phyloP scores from a whole-genome alignment of 805 yeast species.

The Sugiyamaella lignohabitans region DNA sequence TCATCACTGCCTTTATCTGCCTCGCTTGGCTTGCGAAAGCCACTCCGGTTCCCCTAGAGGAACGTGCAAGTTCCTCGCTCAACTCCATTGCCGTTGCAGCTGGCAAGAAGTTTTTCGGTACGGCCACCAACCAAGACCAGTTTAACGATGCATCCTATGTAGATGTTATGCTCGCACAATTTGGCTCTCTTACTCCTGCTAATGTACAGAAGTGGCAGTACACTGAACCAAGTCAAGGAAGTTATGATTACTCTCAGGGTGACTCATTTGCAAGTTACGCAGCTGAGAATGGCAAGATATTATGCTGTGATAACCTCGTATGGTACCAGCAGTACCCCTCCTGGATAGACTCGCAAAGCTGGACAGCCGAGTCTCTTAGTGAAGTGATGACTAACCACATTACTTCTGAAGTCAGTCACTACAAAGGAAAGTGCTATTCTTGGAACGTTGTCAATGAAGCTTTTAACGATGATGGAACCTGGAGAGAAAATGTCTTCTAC shows the following conservation, averaged over 20 bases:
- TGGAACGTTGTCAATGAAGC: constrained; percentile 8
- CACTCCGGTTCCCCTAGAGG: no score
- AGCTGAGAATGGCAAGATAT: constrained; percentile 1
- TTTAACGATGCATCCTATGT: background rate
- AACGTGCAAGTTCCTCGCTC: no score
- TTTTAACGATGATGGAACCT: constrained; percentile 4
- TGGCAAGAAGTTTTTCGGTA: background rate
- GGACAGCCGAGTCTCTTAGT: background rate
- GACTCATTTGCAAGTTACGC: constrained; percentile 2
- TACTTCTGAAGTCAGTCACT: constrained; percentile 1
- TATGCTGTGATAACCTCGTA: constrained; percentile 3
- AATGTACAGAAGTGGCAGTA: constrained; percentile 3
- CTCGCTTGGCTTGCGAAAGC: no score
- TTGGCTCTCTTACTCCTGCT: constrained; percentile 3
- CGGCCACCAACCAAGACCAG: background rate
- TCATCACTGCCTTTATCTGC: no score
- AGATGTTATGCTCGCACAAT: background rate
- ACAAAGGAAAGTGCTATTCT: background rate
- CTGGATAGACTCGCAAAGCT: constrained; percentile 2
- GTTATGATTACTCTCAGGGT: background rate
- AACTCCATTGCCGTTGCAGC: no score
- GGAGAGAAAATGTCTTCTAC: constrained; percentile 1
- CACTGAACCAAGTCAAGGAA: constrained; percentile 3
- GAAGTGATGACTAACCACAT: constrained; percentile 6
- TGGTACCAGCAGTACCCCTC: constrained; percentile 5